Evolutionary conservation across 192 early-diverging fungal species (phyloP), one percentile per base, ranked within the genome.

Genomic region (Oehlia diaphana): DNA sequence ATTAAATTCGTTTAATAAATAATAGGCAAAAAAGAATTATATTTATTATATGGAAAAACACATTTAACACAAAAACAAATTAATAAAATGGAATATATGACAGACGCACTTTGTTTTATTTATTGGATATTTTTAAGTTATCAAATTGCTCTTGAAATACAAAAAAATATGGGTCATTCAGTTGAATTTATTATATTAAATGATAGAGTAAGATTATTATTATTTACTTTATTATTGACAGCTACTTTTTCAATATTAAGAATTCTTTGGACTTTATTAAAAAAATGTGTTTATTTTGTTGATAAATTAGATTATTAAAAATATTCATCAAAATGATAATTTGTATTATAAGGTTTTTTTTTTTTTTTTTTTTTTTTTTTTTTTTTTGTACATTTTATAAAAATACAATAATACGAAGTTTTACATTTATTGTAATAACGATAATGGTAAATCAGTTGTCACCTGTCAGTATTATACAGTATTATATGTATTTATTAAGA

Each of bases 81-180:
- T 33, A 10, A 26, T 4, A 31, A 66, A 33, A 33, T 66, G 31
- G 31, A 28, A 16, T 35, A 66, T 66, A 66, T 33, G 8, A 16
- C 65, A 13, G 65, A 66, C n/a, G 65, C 26, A 33, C 65, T 66
- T 33, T 16, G 2, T 14, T 13, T 66, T 66, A 12, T 66, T 33
- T 66, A 66, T 66, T 66, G 65, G 65, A 16, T 33, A 33, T 66
- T 66, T 33, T 33, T 66, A 33, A 66, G 65, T 66, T 66, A 28
- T 66, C 12, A 28, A 26, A 3, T 66, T 66, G 65, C 31, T 0
- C 31, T 33, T 2, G 65, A 66, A 66, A 66, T 66, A 31, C 65
- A 33, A 66, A 12, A 66, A 13, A 31, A 66, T 66, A n/a, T 66
- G 31, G 65, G 26, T 35, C 16, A 66, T 35, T 33, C 65, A 33